These are phyloP conservation scores for Tephrocybe sp. DNA, from an alignment of 768 basidiomycete genomes.

Conservation along the genomic window DNA sequence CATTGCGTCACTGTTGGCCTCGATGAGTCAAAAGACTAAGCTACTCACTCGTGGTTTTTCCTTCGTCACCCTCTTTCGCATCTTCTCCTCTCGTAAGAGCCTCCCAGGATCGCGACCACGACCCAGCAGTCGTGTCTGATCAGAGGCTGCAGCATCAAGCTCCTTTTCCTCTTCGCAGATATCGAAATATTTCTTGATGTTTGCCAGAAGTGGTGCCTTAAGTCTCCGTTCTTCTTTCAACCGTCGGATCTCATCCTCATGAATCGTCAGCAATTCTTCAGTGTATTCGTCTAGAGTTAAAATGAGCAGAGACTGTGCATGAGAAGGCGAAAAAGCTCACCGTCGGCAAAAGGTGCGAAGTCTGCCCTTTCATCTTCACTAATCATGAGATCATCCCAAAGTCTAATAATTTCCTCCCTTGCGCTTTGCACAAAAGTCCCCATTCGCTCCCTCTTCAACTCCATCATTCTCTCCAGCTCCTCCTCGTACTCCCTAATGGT, in stretches of 20 bases:
- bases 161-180: conserved; percentile 91
- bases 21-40: not conserved
- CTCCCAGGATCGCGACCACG: conserved; percentile 86
- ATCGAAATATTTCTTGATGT: conserved; percentile 86
- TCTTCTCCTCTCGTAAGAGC: conserved; percentile 92
- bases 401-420: conserved; percentile 70
- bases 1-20: not conserved
- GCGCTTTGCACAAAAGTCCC: conserved; percentile 81
- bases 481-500: conserved; percentile 82
- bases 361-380: conserved; percentile 80
- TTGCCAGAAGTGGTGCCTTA: conserved; percentile 73
- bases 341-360: conserved; percentile 82
- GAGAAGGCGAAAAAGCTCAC: conserved; percentile 39
- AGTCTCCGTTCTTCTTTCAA: conserved; percentile 81
- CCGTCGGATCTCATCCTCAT: conserved; percentile 81
- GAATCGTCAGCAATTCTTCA: conserved; percentile 81
- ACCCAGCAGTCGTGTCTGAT: conserved; percentile 80
- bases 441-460: conserved; percentile 87
- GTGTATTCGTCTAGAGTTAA: conserved; percentile 71
- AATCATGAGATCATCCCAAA: conserved; percentile 88
- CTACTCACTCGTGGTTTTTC: conserved; percentile 86
- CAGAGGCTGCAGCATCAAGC: conserved; percentile 75
- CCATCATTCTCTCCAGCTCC: conserved; percentile 88
- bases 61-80: conserved; percentile 89
- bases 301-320: not conserved